A percentile compares a stretch with the other conserved stretches of the same genome.
These are phyloP conservation scores for Phyllosticta citribraziliensis DNA, from an alignment of 2,329 filamentous ascomycete species.

Conservation along the genomic window DNA sequence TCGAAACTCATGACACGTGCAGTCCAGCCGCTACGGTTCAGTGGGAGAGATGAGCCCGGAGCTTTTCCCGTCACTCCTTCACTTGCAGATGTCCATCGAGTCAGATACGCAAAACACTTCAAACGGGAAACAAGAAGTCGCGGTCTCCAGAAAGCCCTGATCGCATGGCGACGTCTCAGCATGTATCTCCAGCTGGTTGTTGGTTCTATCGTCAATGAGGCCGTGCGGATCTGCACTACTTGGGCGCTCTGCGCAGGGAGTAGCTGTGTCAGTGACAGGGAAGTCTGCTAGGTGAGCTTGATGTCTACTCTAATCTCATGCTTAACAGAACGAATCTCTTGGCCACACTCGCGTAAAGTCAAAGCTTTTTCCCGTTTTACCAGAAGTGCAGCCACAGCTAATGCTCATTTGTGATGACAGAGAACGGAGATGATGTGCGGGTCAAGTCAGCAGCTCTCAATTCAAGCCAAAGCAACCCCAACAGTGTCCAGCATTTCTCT, in stretches of 20 bases:
- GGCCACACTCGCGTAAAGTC: not conserved
- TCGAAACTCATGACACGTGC: too few relatives aligned
- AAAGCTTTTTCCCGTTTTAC: not conserved
- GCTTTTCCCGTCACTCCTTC: too few relatives aligned
- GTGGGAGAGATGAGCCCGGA: too few relatives aligned
- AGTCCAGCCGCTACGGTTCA: too few relatives aligned
- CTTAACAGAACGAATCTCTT: not conserved
- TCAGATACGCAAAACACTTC: too few relatives aligned
- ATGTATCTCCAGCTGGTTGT: too few relatives aligned
- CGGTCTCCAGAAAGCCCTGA: too few relatives aligned
- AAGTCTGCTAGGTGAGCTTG: not conserved
- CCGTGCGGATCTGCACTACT: too few relatives aligned
- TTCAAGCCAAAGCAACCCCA: not conserved
- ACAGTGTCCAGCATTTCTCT: not conserved
- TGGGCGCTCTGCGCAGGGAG: not conserved
- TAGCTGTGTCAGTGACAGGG: not conserved
- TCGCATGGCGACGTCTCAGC: too few relatives aligned
- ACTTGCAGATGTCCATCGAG: too few relatives aligned
- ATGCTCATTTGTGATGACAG: not conserved
- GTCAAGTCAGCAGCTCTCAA: not conserved
- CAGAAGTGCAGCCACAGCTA: not conserved
- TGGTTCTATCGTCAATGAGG: too few relatives aligned
- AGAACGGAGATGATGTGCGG: not conserved
- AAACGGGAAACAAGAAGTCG: too few relatives aligned
- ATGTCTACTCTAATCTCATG: not conserved